phyloP scores from a whole-genome alignment of 2,329 filamentous ascomycete species.

The Hymenoscyphus linearis region DNA sequence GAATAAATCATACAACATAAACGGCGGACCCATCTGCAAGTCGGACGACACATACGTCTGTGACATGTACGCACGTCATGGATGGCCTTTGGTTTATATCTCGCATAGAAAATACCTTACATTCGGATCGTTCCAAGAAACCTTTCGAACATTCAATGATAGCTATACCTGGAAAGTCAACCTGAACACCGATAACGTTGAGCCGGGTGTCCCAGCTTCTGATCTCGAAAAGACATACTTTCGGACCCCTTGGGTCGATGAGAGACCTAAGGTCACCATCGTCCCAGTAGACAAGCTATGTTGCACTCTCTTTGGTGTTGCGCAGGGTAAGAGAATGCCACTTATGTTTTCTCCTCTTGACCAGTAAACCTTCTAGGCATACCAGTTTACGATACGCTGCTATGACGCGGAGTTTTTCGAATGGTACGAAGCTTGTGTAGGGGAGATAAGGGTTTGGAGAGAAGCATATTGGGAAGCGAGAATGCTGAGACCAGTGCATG shows the following conservation, averaged over 20 bases:
- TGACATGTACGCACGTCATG: too few species aligned
- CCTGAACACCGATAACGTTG: not conserved
- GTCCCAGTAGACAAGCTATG: too few species aligned
- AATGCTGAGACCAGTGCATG: not conserved
- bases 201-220: not conserved
- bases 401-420: not conserved
- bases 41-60: too few species aligned
- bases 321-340: too few species aligned
- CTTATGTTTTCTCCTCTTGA: too few species aligned
- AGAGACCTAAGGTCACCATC: too few species aligned
- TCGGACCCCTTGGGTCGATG: too few species aligned
- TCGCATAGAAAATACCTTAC: too few species aligned
- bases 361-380: not conserved
- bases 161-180: not conserved
- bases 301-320: too few species aligned
- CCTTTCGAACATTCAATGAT: not conserved
- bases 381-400: not conserved
- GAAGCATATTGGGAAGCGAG: not conserved
- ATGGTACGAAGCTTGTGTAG: not conserved
- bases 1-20: not conserved
- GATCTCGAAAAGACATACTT: not conserved
- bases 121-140: too few species aligned
- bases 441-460: not conserved
- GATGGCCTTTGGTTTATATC: too few species aligned
- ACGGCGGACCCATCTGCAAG: not conserved